phyloP scores from a whole-genome alignment of 1,284 basidiomycete species.

The Calocybe gambosa region DNA sequence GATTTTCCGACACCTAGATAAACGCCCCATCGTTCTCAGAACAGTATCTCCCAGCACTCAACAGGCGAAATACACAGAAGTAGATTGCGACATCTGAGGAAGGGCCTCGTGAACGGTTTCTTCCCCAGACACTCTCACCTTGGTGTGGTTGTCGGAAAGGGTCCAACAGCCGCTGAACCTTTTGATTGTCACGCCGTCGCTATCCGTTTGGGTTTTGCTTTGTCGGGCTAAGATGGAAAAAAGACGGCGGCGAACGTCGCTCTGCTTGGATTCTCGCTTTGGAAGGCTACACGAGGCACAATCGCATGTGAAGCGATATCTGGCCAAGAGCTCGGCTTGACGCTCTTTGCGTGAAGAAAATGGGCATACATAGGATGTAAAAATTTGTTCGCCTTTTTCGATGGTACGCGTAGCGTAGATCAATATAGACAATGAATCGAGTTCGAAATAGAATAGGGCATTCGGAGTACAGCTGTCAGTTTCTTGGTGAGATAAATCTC shows the following conservation, averaged over 20 bases:
- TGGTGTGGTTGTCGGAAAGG: too few species aligned
- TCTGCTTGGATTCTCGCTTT: neutral
- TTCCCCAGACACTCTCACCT: too few species aligned
- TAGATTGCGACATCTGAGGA: too few species aligned
- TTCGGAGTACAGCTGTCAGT: conserved; percentile 5
- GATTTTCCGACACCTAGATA: too few species aligned
- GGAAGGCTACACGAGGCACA: neutral
- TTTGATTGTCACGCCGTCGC: too few species aligned
- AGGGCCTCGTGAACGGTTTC: too few species aligned
- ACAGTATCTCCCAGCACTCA: too few species aligned
- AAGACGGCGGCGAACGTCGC: neutral
- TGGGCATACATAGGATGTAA: neutral
- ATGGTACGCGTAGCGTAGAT: conserved; percentile 1
- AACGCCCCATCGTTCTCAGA: too few species aligned
- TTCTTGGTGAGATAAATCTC: neutral
- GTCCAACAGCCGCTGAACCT: too few species aligned
- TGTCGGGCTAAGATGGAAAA: too few species aligned
- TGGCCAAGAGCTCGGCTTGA: neutral
- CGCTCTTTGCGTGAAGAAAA: neutral
- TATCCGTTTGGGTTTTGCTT: too few species aligned
- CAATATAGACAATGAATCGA: neutral
- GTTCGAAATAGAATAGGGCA: neutral
- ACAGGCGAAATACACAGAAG: too few species aligned
- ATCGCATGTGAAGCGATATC: neutral
- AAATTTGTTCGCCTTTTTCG: conserved; percentile 7